Percentiles rank a stretch among this genome's conserved stretches.
These are phyloP conservation scores for Diaporthe helianthi DNA, from an alignment of 2,329 filamentous ascomycete species.

Conservation along the genomic window DNA sequence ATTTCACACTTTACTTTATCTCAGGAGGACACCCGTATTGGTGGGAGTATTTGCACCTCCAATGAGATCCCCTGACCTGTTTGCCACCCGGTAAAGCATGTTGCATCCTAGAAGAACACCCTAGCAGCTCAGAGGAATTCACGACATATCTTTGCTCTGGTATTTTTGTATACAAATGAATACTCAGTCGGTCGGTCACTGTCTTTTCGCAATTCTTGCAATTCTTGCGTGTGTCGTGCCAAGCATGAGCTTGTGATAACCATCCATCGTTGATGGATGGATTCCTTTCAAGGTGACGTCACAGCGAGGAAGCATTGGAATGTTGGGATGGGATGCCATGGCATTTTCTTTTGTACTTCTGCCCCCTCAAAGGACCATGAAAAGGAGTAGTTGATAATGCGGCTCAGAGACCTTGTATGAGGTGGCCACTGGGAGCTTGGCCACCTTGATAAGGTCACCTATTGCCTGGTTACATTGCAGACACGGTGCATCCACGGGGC, in stretches of 20 bases:
- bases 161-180: too few relatives aligned
- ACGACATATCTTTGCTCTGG: neutral
- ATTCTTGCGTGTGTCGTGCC: neutral
- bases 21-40: neutral
- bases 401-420: neutral
- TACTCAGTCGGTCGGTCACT: too few relatives aligned
- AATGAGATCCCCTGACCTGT: neutral
- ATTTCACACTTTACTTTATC: neutral
- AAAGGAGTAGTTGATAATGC: neutral
- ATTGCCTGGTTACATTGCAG: slow-evolving; percentile 16
- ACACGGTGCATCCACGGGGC: too few relatives aligned
- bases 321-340: neutral
- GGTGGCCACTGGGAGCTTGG: neutral
- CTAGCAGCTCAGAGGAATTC: neutral
- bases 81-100: neutral
- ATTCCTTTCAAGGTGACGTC: too few relatives aligned
- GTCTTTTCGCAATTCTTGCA: neutral
- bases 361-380: neutral
- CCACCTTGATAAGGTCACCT: neutral
- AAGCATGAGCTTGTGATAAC: neutral
- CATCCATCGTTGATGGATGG: too few relatives aligned
- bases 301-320: neutral
- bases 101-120: neutral
- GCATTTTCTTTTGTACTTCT: neutral
- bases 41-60: neutral